Conservation (phyloP, 2,329 filamentous ascomycete genomes). For the Xylariales sp. region DNA sequence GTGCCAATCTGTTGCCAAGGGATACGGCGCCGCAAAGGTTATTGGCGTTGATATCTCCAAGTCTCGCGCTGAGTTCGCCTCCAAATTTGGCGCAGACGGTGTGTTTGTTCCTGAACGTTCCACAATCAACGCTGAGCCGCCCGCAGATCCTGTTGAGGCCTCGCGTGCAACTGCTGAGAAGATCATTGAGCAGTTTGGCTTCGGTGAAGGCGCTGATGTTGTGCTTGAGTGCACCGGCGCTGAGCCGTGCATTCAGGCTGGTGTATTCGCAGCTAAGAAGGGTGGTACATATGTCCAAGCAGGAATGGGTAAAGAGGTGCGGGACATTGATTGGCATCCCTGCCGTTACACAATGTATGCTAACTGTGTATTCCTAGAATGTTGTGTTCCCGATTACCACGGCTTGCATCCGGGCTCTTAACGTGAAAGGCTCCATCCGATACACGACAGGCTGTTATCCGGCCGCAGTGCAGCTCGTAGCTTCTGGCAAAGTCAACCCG, state of each 20-base stretch:
- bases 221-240: constrained; percentile 45
- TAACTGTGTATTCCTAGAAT: constrained; percentile 23
- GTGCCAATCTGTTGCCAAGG: constrained; percentile 40
- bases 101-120: constrained; percentile 32
- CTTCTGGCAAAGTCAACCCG: constrained; percentile 37
- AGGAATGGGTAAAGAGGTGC: constrained; percentile 43
- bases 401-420: constrained; percentile 42
- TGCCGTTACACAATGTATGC: neutral
- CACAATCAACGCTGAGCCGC: constrained; percentile 18
- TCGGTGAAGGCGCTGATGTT: constrained; percentile 42
- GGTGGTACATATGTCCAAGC: constrained; percentile 48
- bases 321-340: constrained; percentile 1
- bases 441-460: constrained; percentile 47
- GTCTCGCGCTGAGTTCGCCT: constrained; percentile 35
- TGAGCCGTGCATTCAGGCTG: constrained; percentile 41
- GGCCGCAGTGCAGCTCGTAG: constrained; percentile 42
- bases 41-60: constrained; percentile 41
- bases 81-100: constrained; percentile 37
- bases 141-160: constrained; percentile 28
- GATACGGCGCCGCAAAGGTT: constrained; percentile 38
- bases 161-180: constrained; percentile 30
- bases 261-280: constrained; percentile 36
- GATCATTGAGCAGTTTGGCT: constrained; percentile 31
- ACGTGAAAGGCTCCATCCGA: constrained; percentile 45
- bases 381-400: constrained; percentile 47